A percentile compares a stretch with the other conserved stretches of the same genome.
Evolutionary conservation across 2,329 filamentous ascomycete genomes (phyloP).

Genomic region (Aspergillus pseudotamarii): DNA sequence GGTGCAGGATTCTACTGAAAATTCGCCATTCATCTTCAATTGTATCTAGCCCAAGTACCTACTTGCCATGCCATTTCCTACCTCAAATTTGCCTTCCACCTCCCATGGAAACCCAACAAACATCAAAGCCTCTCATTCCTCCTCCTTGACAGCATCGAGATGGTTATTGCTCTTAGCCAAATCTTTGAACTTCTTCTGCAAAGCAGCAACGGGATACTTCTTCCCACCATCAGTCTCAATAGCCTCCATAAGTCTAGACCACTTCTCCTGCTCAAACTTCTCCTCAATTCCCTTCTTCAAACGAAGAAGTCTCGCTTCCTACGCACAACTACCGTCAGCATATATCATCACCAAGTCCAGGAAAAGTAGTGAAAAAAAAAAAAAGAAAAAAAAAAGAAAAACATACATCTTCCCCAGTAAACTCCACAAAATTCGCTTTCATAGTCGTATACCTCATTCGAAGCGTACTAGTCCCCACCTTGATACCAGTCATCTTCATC

Average conservation of each 20-base stretch:
- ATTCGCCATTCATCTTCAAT: neutral
- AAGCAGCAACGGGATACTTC: slow-evolving; percentile 34
- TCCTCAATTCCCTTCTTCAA: slow-evolving; percentile 44
- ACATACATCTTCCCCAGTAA: slow-evolving; percentile 41
- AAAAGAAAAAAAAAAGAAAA: neutral
- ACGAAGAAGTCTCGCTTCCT: slow-evolving; percentile 35
- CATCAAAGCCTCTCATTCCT: neutral
- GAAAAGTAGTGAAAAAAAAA: neutral
- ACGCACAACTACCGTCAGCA: neutral
- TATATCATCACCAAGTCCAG: neutral
- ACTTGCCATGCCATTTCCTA: neutral
- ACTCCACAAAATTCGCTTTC: slow-evolving; percentile 42
- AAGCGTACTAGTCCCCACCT: slow-evolving; percentile 38
- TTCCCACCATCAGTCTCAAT: slow-evolving; percentile 34
- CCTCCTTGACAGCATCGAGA: neutral
- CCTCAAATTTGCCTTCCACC: no score
- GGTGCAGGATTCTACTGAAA: neutral
- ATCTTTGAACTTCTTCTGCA: slow-evolving; percentile 47
- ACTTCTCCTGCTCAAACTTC: slow-evolving; percentile 43
- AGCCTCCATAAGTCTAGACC: slow-evolving; percentile 38
- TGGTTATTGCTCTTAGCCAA: slow-evolving; percentile 28
- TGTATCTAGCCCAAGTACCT: neutral
- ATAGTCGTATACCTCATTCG: slow-evolving; percentile 42
- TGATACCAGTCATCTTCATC: slow-evolving; percentile 32
- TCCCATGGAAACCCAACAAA: neutral